Conservation (phyloP, 2,329 filamentous ascomycete genomes). For the Curvularia sp. region DNA sequence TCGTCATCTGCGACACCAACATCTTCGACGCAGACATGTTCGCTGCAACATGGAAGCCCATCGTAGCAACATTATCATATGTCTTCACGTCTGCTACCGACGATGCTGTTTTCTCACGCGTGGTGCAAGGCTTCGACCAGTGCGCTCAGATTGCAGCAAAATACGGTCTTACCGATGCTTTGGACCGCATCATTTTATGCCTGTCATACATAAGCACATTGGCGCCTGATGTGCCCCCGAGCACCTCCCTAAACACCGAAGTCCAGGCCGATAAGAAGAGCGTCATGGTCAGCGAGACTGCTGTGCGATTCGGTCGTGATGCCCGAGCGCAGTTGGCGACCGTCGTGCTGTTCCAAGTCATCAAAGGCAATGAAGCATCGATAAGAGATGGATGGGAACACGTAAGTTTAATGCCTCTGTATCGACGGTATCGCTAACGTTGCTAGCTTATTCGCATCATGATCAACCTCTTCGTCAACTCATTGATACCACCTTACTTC, state of each 20-base stretch:
- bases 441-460: conserved; percentile 84
- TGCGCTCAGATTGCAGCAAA: conserved; percentile 90
- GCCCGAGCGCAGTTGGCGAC: conserved; percentile 93
- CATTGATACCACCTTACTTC: conserved; percentile 84
- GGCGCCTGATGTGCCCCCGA: conserved; percentile 76
- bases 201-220: conserved; percentile 90
- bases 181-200: conserved; percentile 92
- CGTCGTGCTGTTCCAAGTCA: conserved; percentile 91
- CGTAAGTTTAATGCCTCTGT: conserved; percentile 59
- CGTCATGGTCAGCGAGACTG: conserved; percentile 98
- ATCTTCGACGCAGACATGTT: conserved; percentile 99
- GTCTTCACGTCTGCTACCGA: conserved; percentile 99
- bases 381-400: conserved; percentile 80
- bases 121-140: conserved; percentile 94
- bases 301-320: conserved; percentile 92
- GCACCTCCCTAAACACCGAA: conserved; percentile 90
- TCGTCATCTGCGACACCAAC: conserved; percentile 86
- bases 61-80: conserved; percentile 92
- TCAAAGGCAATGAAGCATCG: conserved; percentile 81
- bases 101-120: conserved; percentile 90
- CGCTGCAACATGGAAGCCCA: conserved; percentile 90
- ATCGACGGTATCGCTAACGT: conserved; percentile 49
- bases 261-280: conserved; percentile 90
- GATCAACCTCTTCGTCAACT: conserved; percentile 95
- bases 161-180: conserved; percentile 81